These are phyloP conservation scores for Podospora pseudoanserina DNA, from an alignment of 495 filamentous ascomycete genomes.

Conservation along the genomic window DNA sequence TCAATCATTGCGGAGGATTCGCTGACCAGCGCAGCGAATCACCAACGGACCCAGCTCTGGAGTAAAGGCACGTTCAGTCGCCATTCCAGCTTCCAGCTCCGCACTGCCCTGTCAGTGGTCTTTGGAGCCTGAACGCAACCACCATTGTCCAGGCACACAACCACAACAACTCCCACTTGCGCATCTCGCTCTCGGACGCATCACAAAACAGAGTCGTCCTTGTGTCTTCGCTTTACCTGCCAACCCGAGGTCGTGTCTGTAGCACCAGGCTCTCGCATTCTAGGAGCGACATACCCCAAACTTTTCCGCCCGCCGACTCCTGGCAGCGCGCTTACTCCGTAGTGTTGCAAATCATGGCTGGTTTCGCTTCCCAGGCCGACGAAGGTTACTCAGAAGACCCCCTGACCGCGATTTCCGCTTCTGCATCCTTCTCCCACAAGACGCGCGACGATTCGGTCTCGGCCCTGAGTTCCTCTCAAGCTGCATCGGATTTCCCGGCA, in stretches of 20 bases:
- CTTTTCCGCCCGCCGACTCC: too few species aligned
- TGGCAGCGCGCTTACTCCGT: background rate
- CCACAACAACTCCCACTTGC: background rate
- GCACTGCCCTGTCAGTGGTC: background rate
- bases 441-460: conserved; percentile 23
- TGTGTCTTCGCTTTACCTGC: background rate
- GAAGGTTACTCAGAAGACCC: conserved; percentile 60
- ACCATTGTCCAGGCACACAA: background rate
- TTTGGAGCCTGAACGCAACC: background rate
- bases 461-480: conserved; percentile 23
- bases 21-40: background rate
- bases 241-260: background rate
- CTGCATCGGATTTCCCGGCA: conserved; percentile 34
- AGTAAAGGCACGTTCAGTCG: background rate
- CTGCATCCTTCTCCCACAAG: conserved; percentile 26
- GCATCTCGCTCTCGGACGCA: background rate
- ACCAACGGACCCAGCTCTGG: background rate
- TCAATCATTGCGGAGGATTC: background rate
- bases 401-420: conserved; percentile 39
- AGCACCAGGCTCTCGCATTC: background rate
- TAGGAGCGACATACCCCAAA: background rate
- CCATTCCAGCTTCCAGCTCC: background rate
- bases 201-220: background rate
- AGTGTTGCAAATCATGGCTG: conserved; percentile 19
- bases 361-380: conserved; percentile 43